Conservation (phyloP, 352 stramenopile species). For the Peronosclerospora sorghi region DNA sequence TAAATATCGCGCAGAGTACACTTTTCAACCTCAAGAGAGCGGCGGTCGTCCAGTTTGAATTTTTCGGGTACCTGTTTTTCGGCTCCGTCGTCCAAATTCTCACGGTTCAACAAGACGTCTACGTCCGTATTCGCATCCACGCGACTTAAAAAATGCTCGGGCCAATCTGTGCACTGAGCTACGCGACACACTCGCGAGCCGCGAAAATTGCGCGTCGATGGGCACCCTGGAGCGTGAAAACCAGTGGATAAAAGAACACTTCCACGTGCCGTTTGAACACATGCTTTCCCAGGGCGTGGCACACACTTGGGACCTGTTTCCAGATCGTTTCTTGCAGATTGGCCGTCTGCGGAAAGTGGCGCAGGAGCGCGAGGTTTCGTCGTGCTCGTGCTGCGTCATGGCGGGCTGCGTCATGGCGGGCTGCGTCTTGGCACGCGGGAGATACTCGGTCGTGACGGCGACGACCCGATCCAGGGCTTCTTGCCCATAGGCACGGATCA, state of each 20-base stretch:
- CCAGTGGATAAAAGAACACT: constrained; percentile 73
- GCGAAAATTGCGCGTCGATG: constrained; percentile 62
- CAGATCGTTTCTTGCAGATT: constrained; percentile 77
- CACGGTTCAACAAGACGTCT: too few relatives aligned
- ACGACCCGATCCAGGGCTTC: constrained; percentile 73
- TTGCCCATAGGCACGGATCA: constrained; percentile 86
- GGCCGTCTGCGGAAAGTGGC: constrained; percentile 61
- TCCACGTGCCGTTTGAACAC: constrained; percentile 79
- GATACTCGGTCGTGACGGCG: constrained; percentile 46
- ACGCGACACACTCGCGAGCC: constrained; percentile 58
- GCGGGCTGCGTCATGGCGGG: constrained; percentile 86
- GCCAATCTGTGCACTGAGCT: constrained; percentile 69
- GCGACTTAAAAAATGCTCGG: constrained; percentile 74
- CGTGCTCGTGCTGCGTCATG: too few relatives aligned
- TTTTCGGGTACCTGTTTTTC: too few relatives aligned
- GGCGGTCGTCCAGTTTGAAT: too few relatives aligned
- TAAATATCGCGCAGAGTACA: too few relatives aligned
- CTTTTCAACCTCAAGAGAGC: too few relatives aligned
- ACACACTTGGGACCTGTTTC: constrained; percentile 74
- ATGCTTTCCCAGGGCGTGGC: constrained; percentile 63
- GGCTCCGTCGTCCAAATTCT: too few relatives aligned
- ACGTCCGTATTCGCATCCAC: constrained; percentile 58
- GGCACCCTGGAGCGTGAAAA: constrained; percentile 67
- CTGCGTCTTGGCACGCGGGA: constrained; percentile 86
- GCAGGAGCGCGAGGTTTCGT: constrained; percentile 64